A percentile compares a stretch with the other conserved stretches of the same genome.
phyloP scores from a whole-genome alignment of 2,329 filamentous ascomycete genomes.

The Fusarium liriodendri region DNA sequence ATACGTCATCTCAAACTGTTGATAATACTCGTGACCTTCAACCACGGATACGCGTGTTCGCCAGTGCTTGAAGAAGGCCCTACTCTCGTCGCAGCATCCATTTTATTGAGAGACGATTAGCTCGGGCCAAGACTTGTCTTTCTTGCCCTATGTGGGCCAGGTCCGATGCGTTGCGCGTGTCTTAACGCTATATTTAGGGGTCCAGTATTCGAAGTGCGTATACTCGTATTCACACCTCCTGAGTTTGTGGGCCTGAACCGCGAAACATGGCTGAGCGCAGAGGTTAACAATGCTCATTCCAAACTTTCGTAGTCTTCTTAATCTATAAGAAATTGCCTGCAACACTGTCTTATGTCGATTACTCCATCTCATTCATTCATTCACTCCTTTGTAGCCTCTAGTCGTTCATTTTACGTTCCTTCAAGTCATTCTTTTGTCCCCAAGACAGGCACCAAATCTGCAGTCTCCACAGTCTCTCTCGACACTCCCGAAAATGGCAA shows the following conservation, averaged over 20 bases:
- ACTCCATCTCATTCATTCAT: neutral
- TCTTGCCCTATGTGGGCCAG: neutral
- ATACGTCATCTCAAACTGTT: neutral
- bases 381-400: neutral
- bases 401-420: neutral
- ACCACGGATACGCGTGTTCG: neutral
- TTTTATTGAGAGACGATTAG: neutral
- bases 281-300: neutral
- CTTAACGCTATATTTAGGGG: neutral
- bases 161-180: neutral
- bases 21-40: neutral
- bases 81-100: neutral
- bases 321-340: neutral
- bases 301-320: neutral
- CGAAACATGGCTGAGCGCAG: neutral
- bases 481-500: neutral
- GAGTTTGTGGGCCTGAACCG: neutral
- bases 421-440: neutral
- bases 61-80: no score
- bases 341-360: no score
- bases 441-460: neutral
- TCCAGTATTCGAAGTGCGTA: neutral
- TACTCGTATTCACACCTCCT: neutral
- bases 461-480: neutral
- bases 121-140: neutral